Evolutionary conservation across 2,329 filamentous ascomycete genomes (phyloP).

Genomic region (Colletotrichum chrysophilum): DNA sequence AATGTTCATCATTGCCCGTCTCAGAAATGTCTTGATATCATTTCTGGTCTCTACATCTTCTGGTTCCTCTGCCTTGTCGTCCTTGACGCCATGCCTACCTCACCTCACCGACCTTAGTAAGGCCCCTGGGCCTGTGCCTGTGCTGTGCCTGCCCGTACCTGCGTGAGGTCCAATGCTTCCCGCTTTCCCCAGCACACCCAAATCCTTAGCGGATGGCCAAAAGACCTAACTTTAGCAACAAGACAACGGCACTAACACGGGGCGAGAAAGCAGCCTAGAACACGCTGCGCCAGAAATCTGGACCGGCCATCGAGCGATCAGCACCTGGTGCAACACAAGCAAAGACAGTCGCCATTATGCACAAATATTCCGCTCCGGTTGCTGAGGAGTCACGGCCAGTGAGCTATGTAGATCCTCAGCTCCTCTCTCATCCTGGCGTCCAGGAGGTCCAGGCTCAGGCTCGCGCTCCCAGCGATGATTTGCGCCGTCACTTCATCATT

Average conservation of each 20-base stretch:
- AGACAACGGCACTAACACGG: background rate
- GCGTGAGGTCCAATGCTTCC: background rate
- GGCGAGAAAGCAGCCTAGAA: constrained; percentile 1
- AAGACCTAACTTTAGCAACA: constrained; percentile 22
- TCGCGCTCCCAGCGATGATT: background rate
- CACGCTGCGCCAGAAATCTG: constrained; percentile 8
- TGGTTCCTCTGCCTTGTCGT: background rate
- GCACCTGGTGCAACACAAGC: background rate
- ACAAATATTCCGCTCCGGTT: background rate
- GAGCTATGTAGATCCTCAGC: background rate
- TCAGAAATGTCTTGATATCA: background rate
- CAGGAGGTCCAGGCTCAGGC: background rate
- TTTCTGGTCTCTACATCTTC: background rate
- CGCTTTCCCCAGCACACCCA: background rate
- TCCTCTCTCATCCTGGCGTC: background rate
- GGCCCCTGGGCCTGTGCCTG: background rate
- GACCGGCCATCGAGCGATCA: constrained; percentile 3
- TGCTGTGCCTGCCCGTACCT: background rate
- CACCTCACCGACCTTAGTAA: background rate
- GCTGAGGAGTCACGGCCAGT: background rate
- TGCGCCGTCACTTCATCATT: background rate
- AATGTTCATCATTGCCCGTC: background rate
- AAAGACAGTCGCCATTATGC: background rate
- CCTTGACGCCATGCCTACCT: background rate
- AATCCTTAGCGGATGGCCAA: background rate